A percentile compares a stretch with the other conserved stretches of the same genome.
Conservation (phyloP, 768 basidiomycete species). For the Fomitopsis pulvina region DNA sequence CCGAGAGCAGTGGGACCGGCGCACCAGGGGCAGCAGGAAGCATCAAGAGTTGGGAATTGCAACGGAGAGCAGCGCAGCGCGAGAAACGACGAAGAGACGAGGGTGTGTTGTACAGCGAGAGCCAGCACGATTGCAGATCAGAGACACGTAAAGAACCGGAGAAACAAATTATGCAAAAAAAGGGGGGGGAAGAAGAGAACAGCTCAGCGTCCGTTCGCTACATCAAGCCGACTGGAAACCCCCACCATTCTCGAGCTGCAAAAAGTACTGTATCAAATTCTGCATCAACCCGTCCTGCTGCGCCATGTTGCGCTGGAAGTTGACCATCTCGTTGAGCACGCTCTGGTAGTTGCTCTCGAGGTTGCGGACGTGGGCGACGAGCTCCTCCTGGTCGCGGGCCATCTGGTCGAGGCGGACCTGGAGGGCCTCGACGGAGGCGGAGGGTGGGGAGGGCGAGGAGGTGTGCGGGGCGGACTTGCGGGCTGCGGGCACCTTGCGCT, state of each 20-base stretch:
- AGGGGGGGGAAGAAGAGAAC: slow-evolving; percentile 11
- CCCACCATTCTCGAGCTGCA: slow-evolving; percentile 61
- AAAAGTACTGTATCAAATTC: slow-evolving; percentile 72
- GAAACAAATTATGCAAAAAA: slow-evolving; percentile 10
- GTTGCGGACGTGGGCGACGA: slow-evolving; percentile 45
- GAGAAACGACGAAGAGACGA: not conserved
- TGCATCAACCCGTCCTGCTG: slow-evolving; percentile 85
- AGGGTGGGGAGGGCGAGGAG: slow-evolving; percentile 19
- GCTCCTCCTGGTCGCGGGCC: slow-evolving; percentile 41
- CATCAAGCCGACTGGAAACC: slow-evolving; percentile 21
- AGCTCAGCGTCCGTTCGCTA: slow-evolving; percentile 32
- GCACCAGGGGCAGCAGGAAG: too few species aligned
- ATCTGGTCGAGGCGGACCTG: slow-evolving; percentile 46
- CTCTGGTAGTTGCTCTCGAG: slow-evolving; percentile 62
- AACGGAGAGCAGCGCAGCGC: too few species aligned
- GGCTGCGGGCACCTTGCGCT: slow-evolving; percentile 45
- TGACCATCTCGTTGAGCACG: slow-evolving; percentile 64
- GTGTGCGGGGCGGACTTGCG: slow-evolving; percentile 24
- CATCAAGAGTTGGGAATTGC: too few species aligned
- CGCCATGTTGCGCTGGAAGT: slow-evolving; percentile 67
- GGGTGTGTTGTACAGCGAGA: not conserved
- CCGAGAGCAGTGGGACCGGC: not conserved
- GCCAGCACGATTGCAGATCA: too few species aligned
- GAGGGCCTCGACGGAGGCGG: slow-evolving; percentile 27
- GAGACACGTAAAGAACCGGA: not conserved